Conservation (phyloP, 257 asterid species). For the Ballota nigra region DNA sequence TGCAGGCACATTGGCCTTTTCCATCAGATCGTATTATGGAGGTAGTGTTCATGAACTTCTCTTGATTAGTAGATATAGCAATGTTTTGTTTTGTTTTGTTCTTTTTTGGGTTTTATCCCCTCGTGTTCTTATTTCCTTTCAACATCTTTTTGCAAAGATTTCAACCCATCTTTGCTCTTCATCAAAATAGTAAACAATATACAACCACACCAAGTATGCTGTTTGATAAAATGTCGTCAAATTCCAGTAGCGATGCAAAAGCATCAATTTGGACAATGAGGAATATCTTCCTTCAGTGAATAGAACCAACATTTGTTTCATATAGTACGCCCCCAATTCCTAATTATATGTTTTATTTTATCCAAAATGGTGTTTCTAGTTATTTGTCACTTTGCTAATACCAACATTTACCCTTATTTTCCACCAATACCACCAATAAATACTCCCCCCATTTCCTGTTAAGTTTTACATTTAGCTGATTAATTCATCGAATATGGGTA, state of each 20-base stretch:
- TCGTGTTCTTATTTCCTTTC: not conserved
- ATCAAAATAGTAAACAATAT: not conserved
- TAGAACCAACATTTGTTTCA: too few relatives aligned
- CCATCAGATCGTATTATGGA: constrained; percentile 84
- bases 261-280: not conserved
- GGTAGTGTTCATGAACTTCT: constrained; percentile 42
- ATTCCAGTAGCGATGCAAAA: not conserved
- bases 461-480: too few relatives aligned
- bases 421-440: too few relatives aligned
- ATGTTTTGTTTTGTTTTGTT: not conserved
- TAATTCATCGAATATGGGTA: too few relatives aligned
- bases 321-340: too few relatives aligned
- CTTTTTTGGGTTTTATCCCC: not conserved
- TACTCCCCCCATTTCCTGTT: too few relatives aligned
- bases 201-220: not conserved
- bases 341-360: too few relatives aligned
- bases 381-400: too few relatives aligned
- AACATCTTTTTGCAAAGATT: not conserved
- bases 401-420: too few relatives aligned
- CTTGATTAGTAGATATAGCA: not conserved
- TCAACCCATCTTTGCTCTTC: not conserved
- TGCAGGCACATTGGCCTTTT: constrained; percentile 98
- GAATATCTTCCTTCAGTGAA: not conserved
- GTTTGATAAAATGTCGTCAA: not conserved
- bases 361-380: too few relatives aligned